Evolutionary conservation across 257 asterid species (phyloP).

Genomic region (Solanum okadae): DNA sequence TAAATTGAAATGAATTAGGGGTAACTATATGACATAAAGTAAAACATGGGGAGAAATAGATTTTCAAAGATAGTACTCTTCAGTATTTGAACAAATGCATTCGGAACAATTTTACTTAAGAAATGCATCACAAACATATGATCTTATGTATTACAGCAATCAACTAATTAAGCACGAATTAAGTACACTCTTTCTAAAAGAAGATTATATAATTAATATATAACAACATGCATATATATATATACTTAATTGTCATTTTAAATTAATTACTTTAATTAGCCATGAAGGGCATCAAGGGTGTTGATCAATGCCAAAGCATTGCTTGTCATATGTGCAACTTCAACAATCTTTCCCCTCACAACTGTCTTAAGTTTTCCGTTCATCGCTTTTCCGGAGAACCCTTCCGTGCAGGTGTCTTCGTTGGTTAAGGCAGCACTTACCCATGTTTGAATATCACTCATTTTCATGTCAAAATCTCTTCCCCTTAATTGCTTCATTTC

Average conservation of each 20-base stretch:
- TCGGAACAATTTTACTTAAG: neutral
- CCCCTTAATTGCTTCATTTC: constrained; percentile 38
- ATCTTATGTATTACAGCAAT: neutral
- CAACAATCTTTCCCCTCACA: constrained; percentile 26
- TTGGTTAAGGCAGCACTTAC: constrained; percentile 82
- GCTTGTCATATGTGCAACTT: constrained; percentile 58
- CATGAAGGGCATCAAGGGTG: constrained; percentile 26
- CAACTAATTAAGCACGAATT: neutral
- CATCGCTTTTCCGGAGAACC: constrained; percentile 40
- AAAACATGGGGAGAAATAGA: too few relatives aligned
- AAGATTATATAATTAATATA: neutral
- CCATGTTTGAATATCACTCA: constrained; percentile 64
- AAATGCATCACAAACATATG: neutral
- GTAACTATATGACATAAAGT: too few relatives aligned
- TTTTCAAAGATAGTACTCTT: too few relatives aligned
- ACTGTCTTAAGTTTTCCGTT: constrained; percentile 27
- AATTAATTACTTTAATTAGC: neutral
- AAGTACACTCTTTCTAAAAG: neutral
- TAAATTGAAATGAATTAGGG: too few relatives aligned
- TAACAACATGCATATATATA: too few relatives aligned
- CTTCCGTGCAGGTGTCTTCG: constrained; percentile 62
- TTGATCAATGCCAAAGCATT: constrained; percentile 69
- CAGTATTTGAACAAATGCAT: too few relatives aligned
- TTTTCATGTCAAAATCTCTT: constrained; percentile 18
- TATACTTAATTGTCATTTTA: neutral